A percentile compares a stretch with the other conserved stretches of the same genome.
phyloP scores from a whole-genome alignment of 1,284 basidiomycete genomes.

The Mycosarcoma maydis region DNA sequence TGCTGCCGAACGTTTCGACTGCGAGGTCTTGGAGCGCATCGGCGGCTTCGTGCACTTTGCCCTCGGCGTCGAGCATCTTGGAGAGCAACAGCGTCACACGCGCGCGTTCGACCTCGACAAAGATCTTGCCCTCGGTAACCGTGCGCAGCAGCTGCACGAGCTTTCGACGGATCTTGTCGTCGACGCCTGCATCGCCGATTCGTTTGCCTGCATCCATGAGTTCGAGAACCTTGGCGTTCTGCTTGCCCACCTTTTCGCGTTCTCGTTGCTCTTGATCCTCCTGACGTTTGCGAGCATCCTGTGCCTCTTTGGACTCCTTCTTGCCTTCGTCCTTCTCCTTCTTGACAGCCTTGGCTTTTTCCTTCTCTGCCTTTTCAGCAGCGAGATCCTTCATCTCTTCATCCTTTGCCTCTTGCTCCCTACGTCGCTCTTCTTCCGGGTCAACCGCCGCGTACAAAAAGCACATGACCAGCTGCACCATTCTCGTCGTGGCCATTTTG shows the following conservation, averaged over 20 bases:
- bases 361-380: constrained; percentile 39
- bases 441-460: constrained; percentile 58
- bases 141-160: constrained; percentile 79
- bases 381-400: constrained; percentile 45
- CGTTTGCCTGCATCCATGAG: constrained; percentile 55
- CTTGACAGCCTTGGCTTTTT: constrained; percentile 28
- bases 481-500: constrained; percentile 85
- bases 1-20: constrained; percentile 97
- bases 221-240: constrained; percentile 52
- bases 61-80: constrained; percentile 54
- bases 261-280: constrained; percentile 48
- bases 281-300: constrained; percentile 28
- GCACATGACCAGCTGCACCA: constrained; percentile 73
- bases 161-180: constrained; percentile 44
- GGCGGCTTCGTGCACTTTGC: constrained; percentile 60
- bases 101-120: constrained; percentile 94
- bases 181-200: constrained; percentile 55
- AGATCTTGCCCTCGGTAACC: constrained; percentile 98
- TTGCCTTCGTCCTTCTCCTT: constrained; percentile 40
- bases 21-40: constrained; percentile 83
- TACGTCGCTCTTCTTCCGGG: constrained; percentile 71
- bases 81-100: constrained; percentile 72
- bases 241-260: constrained; percentile 53
- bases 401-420: constrained; percentile 39
- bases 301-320: constrained; percentile 41